Percentiles rank a stretch among this genome's conserved stretches.
phyloP scores from a whole-genome alignment of 2,329 filamentous ascomycete species.

The Neofusicoccum sp. region DNA sequence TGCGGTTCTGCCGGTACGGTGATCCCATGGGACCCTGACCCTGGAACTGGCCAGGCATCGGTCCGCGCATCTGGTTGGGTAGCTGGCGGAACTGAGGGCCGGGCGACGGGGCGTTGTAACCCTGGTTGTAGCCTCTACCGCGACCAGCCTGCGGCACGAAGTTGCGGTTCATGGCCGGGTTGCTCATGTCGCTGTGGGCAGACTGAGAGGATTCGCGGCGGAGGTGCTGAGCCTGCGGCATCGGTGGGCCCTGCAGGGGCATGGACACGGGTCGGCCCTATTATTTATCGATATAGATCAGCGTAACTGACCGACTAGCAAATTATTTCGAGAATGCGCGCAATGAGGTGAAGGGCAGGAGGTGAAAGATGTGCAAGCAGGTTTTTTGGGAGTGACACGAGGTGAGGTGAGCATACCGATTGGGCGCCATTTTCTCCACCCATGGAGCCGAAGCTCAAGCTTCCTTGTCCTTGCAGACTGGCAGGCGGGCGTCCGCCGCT shows the following conservation, averaged over 20 bases:
- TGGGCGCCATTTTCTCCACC: slow-evolving; percentile 66
- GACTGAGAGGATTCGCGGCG: slow-evolving; percentile 86
- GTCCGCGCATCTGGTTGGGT: slow-evolving; percentile 51
- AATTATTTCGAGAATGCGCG: neutral
- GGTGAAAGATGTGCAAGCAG: neutral
- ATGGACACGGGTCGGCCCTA: slow-evolving; percentile 68
- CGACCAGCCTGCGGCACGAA: slow-evolving; percentile 46
- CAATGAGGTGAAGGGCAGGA: neutral
- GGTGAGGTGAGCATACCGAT: slow-evolving; percentile 59
- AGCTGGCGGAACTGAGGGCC: slow-evolving; percentile 52
- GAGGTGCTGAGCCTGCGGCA: slow-evolving; percentile 70
- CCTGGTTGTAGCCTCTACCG: slow-evolving; percentile 54
- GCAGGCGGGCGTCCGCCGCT: slow-evolving; percentile 83
- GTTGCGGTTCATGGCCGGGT: slow-evolving; percentile 46
- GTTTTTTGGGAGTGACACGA: neutral
- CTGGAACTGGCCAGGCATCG: slow-evolving; percentile 54
- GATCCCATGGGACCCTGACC: slow-evolving; percentile 48
- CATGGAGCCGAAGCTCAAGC: slow-evolving; percentile 79
- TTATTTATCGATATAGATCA: slow-evolving; percentile 32
- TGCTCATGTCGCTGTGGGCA: slow-evolving; percentile 69
- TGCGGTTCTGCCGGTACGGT: slow-evolving; percentile 56
- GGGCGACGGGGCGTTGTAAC: slow-evolving; percentile 46
- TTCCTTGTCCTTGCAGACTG: slow-evolving; percentile 66
- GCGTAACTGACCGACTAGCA: slow-evolving; percentile 3
- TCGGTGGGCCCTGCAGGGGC: slow-evolving; percentile 43